phyloP scores from a whole-genome alignment of 371 early-diverging fungal genomes.

The Mortierella sp. region DNA sequence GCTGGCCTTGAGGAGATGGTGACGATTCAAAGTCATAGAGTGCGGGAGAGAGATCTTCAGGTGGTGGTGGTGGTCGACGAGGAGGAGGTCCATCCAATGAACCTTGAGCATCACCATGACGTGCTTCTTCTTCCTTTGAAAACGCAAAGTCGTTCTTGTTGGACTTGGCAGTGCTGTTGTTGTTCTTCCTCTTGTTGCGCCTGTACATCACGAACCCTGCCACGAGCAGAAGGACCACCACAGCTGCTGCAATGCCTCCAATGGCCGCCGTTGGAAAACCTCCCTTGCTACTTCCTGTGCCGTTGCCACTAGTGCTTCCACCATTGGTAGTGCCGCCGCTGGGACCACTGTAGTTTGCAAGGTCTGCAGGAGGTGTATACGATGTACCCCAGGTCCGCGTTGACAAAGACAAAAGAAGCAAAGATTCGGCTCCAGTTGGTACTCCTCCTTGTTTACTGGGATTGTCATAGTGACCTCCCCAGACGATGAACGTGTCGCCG shows the following conservation, averaged over 20 bases:
- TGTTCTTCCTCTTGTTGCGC: conserved; percentile 5
- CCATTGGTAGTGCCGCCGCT: neutral
- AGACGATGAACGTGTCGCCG: conserved; percentile 35
- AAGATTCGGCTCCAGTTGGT: conserved; percentile 9
- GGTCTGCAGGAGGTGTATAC: conserved; percentile 23
- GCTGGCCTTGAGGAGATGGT: neutral
- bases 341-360: neutral
- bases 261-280: conserved; percentile 22
- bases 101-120: neutral
- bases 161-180: neutral
- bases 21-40: conserved; percentile 8
- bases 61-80: conserved; percentile 12
- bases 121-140: conserved; percentile 13
- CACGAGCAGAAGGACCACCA: conserved; percentile 4
- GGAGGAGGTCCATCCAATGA: neutral
- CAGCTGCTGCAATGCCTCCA: conserved; percentile 27
- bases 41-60: conserved; percentile 4
- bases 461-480: conserved; percentile 35
- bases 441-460: neutral
- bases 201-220: conserved; percentile 2
- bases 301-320: neutral
- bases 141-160: conserved; percentile 1
- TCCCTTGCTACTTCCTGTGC: too few species aligned
- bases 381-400: conserved; percentile 15
- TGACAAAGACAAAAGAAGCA: conserved; percentile 12